phyloP scores from a whole-genome alignment of 2,329 filamentous ascomycete species.

The Hypoxylon sp. region DNA sequence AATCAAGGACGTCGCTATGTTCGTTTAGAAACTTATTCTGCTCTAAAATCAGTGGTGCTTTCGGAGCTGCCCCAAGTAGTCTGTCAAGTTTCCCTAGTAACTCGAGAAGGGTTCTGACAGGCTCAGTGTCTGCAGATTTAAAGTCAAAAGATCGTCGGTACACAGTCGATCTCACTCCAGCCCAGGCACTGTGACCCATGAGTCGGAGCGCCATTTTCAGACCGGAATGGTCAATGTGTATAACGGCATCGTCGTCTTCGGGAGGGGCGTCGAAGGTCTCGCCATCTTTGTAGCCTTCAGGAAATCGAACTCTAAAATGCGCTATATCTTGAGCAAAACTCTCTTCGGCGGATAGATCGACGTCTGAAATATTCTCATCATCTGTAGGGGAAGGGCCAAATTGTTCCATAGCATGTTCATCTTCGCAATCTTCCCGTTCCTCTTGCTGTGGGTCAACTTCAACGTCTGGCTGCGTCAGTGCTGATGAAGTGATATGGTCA shows the following conservation, averaged over 20 bases:
- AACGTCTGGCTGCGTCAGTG: neutral
- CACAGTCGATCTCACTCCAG: constrained; percentile 40
- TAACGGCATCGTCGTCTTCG: constrained; percentile 39
- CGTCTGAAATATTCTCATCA: constrained; percentile 18
- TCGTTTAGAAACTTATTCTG: constrained; percentile 47
- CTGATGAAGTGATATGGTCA: neutral
- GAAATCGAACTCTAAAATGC: constrained; percentile 37
- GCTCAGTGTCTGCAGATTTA: constrained; percentile 32
- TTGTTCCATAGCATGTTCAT: constrained; percentile 11
- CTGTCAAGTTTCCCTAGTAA: constrained; percentile 47
- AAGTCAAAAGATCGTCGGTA: constrained; percentile 33
- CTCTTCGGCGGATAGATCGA: constrained; percentile 33
- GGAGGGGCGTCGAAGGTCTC: constrained; percentile 40
- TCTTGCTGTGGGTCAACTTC: constrained; percentile 12
- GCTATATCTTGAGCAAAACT: constrained; percentile 45
- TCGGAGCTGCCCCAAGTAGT: constrained; percentile 39
- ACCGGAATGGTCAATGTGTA: constrained; percentile 35
- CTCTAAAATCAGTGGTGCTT: constrained; percentile 38
- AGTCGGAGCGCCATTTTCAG: constrained; percentile 39
- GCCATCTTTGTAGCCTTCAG: constrained; percentile 20
- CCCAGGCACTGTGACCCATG: constrained; percentile 43
- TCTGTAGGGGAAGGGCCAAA: constrained; percentile 35
- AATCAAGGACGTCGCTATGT: constrained; percentile 42
- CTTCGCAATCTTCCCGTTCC: constrained; percentile 2
- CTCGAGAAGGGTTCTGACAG: constrained; percentile 39